These are phyloP conservation scores for Citrus cavaleriei DNA, from an alignment of 345 rosid genomes.

Conservation along the genomic window DNA sequence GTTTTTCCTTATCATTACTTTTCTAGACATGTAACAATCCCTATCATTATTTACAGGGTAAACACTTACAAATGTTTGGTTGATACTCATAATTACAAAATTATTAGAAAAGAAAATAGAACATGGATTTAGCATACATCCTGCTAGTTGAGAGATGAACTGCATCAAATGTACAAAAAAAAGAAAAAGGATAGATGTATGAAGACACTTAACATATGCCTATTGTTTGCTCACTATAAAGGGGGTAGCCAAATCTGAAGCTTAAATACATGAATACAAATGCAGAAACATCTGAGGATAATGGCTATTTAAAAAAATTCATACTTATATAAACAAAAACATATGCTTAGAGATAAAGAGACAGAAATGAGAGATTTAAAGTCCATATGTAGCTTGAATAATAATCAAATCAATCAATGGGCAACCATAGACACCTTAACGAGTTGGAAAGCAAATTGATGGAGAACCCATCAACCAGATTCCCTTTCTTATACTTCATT, in stretches of 20 bases:
- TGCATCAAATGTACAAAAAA: neutral
- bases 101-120: neutral
- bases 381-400: conserved; percentile 24
- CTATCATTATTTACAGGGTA: neutral
- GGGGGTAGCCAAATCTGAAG: neutral
- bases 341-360: neutral
- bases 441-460: conserved; percentile 13
- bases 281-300: neutral
- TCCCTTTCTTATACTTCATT: conserved; percentile 13
- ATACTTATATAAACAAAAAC: too few species aligned
- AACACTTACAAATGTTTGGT: neutral
- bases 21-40: neutral
- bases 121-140: neutral
- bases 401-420: neutral
- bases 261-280: neutral
- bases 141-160: neutral
- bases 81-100: neutral
- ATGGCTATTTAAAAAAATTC: neutral
- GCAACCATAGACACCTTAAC: conserved; percentile 28
- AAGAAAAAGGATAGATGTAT: neutral
- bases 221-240: neutral
- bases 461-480: conserved; percentile 12
- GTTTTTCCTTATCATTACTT: too few species aligned
- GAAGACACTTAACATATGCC: neutral
- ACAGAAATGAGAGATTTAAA: neutral